phyloP scores from a whole-genome alignment of 768 basidiomycete species.

The Exidia glandulosa region DNA sequence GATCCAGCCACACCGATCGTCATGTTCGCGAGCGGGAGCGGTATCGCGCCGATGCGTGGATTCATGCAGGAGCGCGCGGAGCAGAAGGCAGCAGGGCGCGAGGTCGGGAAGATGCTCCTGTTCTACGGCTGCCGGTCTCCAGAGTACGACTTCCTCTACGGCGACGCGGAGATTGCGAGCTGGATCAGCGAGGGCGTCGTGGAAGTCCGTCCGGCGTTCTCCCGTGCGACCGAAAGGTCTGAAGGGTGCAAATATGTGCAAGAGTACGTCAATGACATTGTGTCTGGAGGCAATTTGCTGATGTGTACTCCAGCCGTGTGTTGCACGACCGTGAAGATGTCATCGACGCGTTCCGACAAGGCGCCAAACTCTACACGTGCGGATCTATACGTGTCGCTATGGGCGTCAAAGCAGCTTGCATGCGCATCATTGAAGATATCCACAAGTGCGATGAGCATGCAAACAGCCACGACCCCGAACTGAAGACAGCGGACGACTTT shows the following conservation, averaged over 20 bases:
- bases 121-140: constrained; percentile 39
- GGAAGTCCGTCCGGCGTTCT: constrained; percentile 34
- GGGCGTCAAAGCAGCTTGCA: constrained; percentile 27
- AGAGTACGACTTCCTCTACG: constrained; percentile 32
- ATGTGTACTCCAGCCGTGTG: no score
- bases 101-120: constrained; percentile 29
- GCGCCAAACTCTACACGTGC: constrained; percentile 34
- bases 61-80: constrained; percentile 41
- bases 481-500: constrained; percentile 14
- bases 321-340: constrained; percentile 32
- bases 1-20: constrained; percentile 29
- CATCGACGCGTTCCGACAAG: constrained; percentile 18
- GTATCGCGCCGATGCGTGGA: constrained; percentile 38
- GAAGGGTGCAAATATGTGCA: constrained; percentile 29
- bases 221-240: constrained; percentile 16
- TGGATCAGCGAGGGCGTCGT: constrained; percentile 33
- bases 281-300: no score
- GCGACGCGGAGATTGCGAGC: constrained; percentile 28
- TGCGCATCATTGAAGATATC: constrained; percentile 25
- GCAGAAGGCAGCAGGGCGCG: constrained; percentile 32
- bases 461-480: constrained; percentile 10
- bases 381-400: constrained; percentile 29
- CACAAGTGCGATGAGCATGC: constrained; percentile 11
- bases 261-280: no score
- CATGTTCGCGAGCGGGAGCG: constrained; percentile 37